Conservation (phyloP, 176 grass and related monocot genomes). For the Stipa capillata region DNA sequence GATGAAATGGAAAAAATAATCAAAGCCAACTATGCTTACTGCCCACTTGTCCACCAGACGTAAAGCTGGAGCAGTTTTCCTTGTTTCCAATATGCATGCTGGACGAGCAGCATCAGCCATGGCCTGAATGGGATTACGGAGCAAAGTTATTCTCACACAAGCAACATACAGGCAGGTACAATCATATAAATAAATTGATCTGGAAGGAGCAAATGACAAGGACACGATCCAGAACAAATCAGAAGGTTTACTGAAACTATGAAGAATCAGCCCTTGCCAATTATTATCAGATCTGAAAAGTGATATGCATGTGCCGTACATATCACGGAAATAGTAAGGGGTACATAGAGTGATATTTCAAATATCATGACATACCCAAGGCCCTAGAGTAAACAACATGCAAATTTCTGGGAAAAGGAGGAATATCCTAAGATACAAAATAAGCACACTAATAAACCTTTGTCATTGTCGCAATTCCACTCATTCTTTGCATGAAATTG, state of each 20-base stretch:
- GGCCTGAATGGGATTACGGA: slow-evolving; percentile 31
- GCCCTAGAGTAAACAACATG: background rate
- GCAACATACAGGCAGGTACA: background rate
- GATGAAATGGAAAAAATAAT: background rate
- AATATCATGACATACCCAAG: slow-evolving; percentile 5
- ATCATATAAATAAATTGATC: background rate
- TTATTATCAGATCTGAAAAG: background rate
- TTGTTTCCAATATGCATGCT: slow-evolving; percentile 86
- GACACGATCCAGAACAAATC: background rate
- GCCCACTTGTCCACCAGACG: slow-evolving; percentile 91
- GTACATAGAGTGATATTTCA: background rate
- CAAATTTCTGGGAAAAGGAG: background rate
- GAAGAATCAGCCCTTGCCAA: too few species aligned
- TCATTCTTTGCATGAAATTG: slow-evolving; percentile 99
- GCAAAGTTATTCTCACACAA: background rate
- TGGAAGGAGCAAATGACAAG: background rate
- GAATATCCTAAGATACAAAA: background rate
- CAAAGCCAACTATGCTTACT: slow-evolving; percentile 33
- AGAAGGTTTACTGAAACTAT: background rate
- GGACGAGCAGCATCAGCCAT: slow-evolving; percentile 89
- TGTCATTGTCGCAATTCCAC: slow-evolving; percentile 88
- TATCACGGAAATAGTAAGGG: background rate
- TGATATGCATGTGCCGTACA: background rate
- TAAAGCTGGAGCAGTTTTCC: slow-evolving; percentile 95
- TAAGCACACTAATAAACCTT: slow-evolving; percentile 47